Evolutionary conservation across 2,329 filamentous ascomycete species (phyloP).

Genomic region (Fusarium nygamai): DNA sequence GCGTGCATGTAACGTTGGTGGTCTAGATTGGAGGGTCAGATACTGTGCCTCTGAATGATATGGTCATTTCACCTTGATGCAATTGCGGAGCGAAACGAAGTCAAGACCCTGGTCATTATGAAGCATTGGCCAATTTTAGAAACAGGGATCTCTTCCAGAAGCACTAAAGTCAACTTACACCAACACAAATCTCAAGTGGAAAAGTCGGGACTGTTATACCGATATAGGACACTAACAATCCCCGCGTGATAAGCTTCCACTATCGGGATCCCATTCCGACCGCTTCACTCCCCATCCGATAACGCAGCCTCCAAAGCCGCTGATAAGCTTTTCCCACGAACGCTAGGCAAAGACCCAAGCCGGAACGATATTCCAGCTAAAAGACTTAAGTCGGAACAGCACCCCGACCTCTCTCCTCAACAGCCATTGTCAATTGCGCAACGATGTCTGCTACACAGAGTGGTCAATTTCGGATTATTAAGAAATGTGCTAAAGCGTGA

Average conservation of each 20-base stretch:
- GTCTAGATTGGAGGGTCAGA: background rate
- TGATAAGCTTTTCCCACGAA: slow-evolving; percentile 15
- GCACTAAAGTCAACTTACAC: background rate
- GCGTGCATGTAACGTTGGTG: background rate
- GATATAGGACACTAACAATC: background rate
- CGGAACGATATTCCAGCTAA: slow-evolving; percentile 3
- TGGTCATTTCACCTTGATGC: background rate
- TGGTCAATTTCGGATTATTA: slow-evolving; percentile 25
- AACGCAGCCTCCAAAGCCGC: slow-evolving; percentile 17
- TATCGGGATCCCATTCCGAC: background rate
- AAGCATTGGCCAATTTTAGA: background rate
- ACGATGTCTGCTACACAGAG: slow-evolving; percentile 26
- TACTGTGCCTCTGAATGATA: background rate
- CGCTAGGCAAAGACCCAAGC: slow-evolving; percentile 11
- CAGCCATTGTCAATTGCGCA: background rate
- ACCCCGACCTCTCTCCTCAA: slow-evolving; percentile 29
- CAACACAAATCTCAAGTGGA: background rate
- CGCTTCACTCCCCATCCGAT: slow-evolving; percentile 7
- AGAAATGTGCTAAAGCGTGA: slow-evolving; percentile 41
- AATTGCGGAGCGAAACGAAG: background rate
- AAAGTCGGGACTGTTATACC: slow-evolving; percentile 20
- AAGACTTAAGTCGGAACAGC: slow-evolving; percentile 35
- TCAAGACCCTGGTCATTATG: background rate
- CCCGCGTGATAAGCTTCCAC: background rate
- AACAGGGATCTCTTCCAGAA: background rate